Conservation (phyloP, 139 green algal species). For the Chlorella sp. region DNA sequence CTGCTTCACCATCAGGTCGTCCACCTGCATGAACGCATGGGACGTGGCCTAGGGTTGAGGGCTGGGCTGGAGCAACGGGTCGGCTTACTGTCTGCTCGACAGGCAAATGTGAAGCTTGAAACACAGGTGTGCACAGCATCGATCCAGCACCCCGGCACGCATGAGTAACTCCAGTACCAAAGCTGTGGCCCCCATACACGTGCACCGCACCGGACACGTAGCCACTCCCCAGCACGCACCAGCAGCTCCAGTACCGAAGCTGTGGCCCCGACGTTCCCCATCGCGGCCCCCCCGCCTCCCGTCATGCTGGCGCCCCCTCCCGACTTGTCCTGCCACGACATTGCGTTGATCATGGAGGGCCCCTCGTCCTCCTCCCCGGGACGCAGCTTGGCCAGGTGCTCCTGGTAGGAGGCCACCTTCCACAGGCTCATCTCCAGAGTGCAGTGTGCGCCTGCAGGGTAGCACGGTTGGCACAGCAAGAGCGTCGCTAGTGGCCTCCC, state of each 20-base stretch:
- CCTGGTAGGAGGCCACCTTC: not conserved
- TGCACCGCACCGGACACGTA: not conserved
- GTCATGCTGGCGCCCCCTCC: too few relatives aligned
- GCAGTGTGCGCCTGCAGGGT: not conserved
- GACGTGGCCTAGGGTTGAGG: not conserved
- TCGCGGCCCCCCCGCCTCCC: too few relatives aligned
- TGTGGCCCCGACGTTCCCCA: not conserved
- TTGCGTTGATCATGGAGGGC: not conserved
- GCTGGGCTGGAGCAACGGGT: too few relatives aligned
- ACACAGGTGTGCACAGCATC: not conserved
- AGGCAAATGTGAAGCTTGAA: not conserved
- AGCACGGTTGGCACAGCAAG: not conserved
- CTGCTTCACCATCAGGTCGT: constrained; percentile 19
- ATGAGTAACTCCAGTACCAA: not conserved
- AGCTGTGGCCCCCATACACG: not conserved
- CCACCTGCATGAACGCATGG: not conserved
- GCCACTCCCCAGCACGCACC: not conserved
- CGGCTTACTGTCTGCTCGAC: not conserved
- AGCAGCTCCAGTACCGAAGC: not conserved
- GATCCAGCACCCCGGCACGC: not conserved
- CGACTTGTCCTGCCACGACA: not conserved
- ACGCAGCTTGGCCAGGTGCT: not conserved
- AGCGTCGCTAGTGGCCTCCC: too few relatives aligned
- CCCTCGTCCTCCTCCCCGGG: not conserved
- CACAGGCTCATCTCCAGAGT: constrained; percentile 3